A percentile compares a stretch with the other conserved stretches of the same genome.
phyloP scores from a whole-genome alignment of 2,329 filamentous ascomycete species.

The Botryosphaeria agaves region DNA sequence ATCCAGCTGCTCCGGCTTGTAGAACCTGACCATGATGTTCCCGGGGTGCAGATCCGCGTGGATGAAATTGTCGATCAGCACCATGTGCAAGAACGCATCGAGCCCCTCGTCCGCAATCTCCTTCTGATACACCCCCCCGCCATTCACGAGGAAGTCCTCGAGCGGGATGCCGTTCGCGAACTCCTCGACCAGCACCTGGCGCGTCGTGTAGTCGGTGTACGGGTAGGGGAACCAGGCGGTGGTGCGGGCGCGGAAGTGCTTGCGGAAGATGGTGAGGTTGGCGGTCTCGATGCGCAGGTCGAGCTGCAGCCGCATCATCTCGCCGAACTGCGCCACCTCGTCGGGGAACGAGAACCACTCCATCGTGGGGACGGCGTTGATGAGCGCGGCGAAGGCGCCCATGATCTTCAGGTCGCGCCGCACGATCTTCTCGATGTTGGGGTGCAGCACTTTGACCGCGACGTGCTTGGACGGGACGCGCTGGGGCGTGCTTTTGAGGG shows the following conservation, averaged over 20 bases:
- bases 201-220: constrained; percentile 80
- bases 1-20: constrained; percentile 59
- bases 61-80: constrained; percentile 93
- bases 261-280: constrained; percentile 74
- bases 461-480: constrained; percentile 83
- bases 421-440: constrained; percentile 75
- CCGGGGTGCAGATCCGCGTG: constrained; percentile 93
- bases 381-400: constrained; percentile 68
- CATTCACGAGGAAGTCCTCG: constrained; percentile 76
- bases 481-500: constrained; percentile 73
- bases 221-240: constrained; percentile 97
- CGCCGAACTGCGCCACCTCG: constrained; percentile 82
- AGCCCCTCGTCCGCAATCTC: constrained; percentile 92
- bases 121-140: constrained; percentile 80
- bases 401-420: constrained; percentile 88
- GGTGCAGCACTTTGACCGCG: constrained; percentile 90
- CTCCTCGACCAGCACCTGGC: constrained; percentile 85
- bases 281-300: constrained; percentile 89
- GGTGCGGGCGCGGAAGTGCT: constrained; percentile 73
- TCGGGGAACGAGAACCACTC: constrained; percentile 95
- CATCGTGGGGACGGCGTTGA: constrained; percentile 83
- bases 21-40: constrained; percentile 99
- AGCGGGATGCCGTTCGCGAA: constrained; percentile 90
- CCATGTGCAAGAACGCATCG: constrained; percentile 90
- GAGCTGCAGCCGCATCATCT: constrained; percentile 97